Percentiles rank a stretch among this genome's conserved stretches.
These are phyloP conservation scores for Nicotiana paniculata DNA, from an alignment of 257 asterid species.

Conservation along the genomic window DNA sequence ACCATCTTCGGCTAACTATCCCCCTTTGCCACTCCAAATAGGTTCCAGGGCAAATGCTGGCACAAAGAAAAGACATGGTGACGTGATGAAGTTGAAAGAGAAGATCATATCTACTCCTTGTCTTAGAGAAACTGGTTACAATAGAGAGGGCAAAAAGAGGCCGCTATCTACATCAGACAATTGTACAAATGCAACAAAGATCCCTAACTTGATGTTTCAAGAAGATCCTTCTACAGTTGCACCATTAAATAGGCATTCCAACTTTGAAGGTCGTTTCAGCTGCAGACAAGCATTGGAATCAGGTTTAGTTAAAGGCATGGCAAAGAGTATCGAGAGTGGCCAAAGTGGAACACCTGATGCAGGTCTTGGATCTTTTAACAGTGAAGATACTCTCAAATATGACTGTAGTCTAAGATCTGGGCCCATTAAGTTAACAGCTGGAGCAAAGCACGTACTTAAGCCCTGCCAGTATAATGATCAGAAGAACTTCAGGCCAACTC, in stretches of 20 bases:
- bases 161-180: conserved; percentile 23
- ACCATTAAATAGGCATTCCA: conserved; percentile 13
- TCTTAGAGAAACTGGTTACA: conserved; percentile 16
- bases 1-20: conserved; percentile 14
- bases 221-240: conserved; percentile 21
- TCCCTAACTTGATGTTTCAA: conserved; percentile 26
- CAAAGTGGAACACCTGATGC: conserved; percentile 15
- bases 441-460: conserved; percentile 37
- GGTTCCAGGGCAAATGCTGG: conserved; percentile 19
- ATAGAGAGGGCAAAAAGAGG: conserved; percentile 29
- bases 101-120: conserved; percentile 16
- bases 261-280: conserved; percentile 14
- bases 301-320: conserved; percentile 17
- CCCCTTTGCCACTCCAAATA: conserved; percentile 23
- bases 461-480: conserved; percentile 30
- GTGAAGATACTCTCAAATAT: conserved; percentile 8
- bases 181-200: conserved; percentile 26
- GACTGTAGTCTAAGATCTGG: conserved; percentile 25
- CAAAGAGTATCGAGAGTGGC: conserved; percentile 14
- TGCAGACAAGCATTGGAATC: conserved; percentile 14
- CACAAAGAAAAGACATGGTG: conserved; percentile 18
- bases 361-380: conserved; percentile 7
- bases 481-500: conserved; percentile 18
- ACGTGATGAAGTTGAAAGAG: conserved; percentile 21
- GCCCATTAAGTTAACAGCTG: conserved; percentile 35